These are phyloP conservation scores for Aspergillus fijiensis DNA, from an alignment of 2,329 filamentous ascomycete species.

Conservation along the genomic window DNA sequence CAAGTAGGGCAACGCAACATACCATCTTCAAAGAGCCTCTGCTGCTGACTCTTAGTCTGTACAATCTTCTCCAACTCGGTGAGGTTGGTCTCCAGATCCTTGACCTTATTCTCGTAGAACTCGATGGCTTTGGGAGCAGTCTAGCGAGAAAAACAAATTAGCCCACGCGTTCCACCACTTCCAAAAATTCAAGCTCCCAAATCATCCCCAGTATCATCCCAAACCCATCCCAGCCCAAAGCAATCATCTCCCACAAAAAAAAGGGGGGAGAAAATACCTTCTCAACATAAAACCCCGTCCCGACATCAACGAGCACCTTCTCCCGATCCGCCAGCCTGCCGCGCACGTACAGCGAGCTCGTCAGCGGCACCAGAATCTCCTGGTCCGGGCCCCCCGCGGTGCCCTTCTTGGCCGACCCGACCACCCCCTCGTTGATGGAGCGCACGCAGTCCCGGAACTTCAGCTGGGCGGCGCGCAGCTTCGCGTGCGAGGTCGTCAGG, in stretches of 20 bases:
- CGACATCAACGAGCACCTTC: conserved; percentile 84
- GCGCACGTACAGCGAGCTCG: conserved; percentile 89
- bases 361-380: conserved; percentile 83
- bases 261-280: conserved; percentile 58
- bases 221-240: background rate
- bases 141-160: conserved; percentile 25
- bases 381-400: conserved; percentile 30
- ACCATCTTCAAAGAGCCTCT: conserved; percentile 88
- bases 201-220: too few relatives aligned
- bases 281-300: conserved; percentile 92
- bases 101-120: conserved; percentile 69
- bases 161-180: too few relatives aligned
- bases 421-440: conserved; percentile 65
- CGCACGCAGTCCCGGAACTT: conserved; percentile 90
- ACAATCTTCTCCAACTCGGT: conserved; percentile 68
- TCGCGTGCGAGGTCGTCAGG: conserved; percentile 83
- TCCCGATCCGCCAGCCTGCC: conserved; percentile 73
- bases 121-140: conserved; percentile 60
- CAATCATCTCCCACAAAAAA: background rate
- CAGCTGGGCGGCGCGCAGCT: conserved; percentile 82
- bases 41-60: conserved; percentile 75
- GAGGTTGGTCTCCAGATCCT: conserved; percentile 63
- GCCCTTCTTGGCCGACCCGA: conserved; percentile 35
- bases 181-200: too few relatives aligned
- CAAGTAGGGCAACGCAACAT: conserved; percentile 28